Evolutionary conservation across 345 rosid species (phyloP), one percentile per base, ranked within the genome.

Genomic region (Hevea brasiliensis): DNA sequence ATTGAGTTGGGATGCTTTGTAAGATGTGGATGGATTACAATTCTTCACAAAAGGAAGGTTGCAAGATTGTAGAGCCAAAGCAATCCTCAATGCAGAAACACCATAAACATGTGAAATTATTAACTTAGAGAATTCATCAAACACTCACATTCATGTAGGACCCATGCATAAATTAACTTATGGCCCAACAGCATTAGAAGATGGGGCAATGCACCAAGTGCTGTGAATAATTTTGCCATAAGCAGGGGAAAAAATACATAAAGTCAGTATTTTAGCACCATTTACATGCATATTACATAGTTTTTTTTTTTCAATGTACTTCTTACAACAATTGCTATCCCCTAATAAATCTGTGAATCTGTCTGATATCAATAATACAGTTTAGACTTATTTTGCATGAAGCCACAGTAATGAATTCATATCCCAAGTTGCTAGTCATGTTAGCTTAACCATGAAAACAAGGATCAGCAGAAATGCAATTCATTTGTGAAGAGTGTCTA

Each of bases 21-120:
- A 20, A 47, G 67, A 60, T 35, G 32, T 47, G 74, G 32, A 26
- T 45, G 13, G 53, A 15, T 40, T n/a, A 27, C 8, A 12, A 47
- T 71, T 29, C 57, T 59, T 47, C 10, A 11, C 21, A 29, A 20
- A 53, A 40, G 13, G 37, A 18, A 35, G 62, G 47, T 51, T 2
- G 14, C 26, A 61, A 68, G 44, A 40, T 68, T 61, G 37, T 50
- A 18, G 50, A 67, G 53, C 15, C n/a, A 69, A 42, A 21, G 24
- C n/a, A 35, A 58, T 10, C 17, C 29, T 41, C 35, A 42, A 54
- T 15, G 9, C 62, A 21, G 72, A 35, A 12, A 68, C 2, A 54
- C 15, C 24, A 68, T 54, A 37, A 18, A 23, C 8, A 54, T 14
- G 61, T 35, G 61, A 68, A 54, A 54, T 51, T n/a, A 23, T 12